Evolutionary conservation across 2,329 filamentous ascomycete species (phyloP).

Genomic region (Calonectria henricotiae): DNA sequence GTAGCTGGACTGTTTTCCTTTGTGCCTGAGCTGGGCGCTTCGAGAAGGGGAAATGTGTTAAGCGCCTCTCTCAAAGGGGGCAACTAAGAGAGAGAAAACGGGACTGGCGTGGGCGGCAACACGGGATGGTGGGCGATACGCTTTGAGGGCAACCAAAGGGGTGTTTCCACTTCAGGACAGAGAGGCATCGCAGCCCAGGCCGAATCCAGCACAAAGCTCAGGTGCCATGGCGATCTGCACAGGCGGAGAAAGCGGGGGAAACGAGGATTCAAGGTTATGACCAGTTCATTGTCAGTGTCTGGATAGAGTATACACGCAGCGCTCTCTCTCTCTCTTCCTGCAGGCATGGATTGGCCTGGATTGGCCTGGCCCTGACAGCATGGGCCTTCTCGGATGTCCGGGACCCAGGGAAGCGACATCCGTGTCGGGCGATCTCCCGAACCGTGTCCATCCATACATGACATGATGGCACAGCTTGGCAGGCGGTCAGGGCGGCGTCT

Average conservation of each 20-base stretch:
- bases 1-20: background rate
- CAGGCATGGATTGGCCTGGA: background rate
- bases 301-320: background rate
- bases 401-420: background rate
- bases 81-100: background rate
- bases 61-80: background rate
- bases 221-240: background rate
- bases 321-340: background rate
- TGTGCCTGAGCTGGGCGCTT: background rate
- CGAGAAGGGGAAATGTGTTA: background rate
- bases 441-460: background rate
- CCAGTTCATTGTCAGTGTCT: background rate
- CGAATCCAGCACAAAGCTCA: constrained; percentile 5
- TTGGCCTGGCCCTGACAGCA: too few relatives aligned
- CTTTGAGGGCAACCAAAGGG: background rate
- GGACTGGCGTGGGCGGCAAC: background rate
- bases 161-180: background rate
- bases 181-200: background rate
- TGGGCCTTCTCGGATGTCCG: background rate
- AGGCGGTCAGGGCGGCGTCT: constrained; percentile 13
- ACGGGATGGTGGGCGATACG: background rate
- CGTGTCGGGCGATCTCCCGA: constrained; percentile 21
- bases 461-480: background rate
- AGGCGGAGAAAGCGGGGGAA: constrained; percentile 19
- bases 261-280: constrained; percentile 11